These are phyloP conservation scores for Hansfordia pulvinata DNA, from an alignment of 2,329 filamentous ascomycete genomes.

Conservation along the genomic window DNA sequence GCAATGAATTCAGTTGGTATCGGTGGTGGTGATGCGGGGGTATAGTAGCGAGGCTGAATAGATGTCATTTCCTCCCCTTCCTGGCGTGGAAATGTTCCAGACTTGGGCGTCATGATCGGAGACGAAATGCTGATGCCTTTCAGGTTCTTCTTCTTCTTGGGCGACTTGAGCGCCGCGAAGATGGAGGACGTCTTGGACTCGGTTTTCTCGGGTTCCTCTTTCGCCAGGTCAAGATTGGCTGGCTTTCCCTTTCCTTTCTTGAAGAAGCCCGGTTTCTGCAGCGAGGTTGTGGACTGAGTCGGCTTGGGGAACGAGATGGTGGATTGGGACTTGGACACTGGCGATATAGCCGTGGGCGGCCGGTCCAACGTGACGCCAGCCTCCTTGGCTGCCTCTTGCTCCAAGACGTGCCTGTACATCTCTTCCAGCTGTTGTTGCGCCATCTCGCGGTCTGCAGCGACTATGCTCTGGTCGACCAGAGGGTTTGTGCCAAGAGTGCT, in stretches of 20 bases:
- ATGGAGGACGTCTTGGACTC: constrained; percentile 46
- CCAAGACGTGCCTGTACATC: constrained; percentile 85
- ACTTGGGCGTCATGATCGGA: constrained; percentile 51
- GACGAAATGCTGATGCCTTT: constrained; percentile 47
- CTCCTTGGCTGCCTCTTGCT: constrained; percentile 62
- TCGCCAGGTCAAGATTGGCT: constrained; percentile 23
- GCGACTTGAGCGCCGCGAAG: constrained; percentile 47
- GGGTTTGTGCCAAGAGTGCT: constrained; percentile 47
- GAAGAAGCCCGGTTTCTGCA: constrained; percentile 32
- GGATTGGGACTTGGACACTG: constrained; percentile 23
- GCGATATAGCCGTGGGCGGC: constrained; percentile 23
- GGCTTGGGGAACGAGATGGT: constrained; percentile 2
- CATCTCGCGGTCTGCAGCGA: constrained; percentile 60
- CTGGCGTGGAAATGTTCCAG: constrained; percentile 41
- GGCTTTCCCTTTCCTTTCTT: constrained; percentile 24
- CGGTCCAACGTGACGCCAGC: constrained; percentile 35
- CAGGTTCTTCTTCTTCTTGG: constrained; percentile 33
- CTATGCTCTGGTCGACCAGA: constrained; percentile 63
- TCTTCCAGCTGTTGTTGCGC: constrained; percentile 76
- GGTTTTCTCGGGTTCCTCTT: constrained; percentile 29
- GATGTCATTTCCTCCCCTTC: constrained; percentile 41
- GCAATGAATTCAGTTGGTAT: constrained; percentile 36
- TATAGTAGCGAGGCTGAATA: constrained; percentile 44
- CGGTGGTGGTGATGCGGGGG: constrained; percentile 41
- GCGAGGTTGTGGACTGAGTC: constrained; percentile 4